Conservation (phyloP, 2,329 filamentous ascomycete species). For the Cladosporium sp. region DNA sequence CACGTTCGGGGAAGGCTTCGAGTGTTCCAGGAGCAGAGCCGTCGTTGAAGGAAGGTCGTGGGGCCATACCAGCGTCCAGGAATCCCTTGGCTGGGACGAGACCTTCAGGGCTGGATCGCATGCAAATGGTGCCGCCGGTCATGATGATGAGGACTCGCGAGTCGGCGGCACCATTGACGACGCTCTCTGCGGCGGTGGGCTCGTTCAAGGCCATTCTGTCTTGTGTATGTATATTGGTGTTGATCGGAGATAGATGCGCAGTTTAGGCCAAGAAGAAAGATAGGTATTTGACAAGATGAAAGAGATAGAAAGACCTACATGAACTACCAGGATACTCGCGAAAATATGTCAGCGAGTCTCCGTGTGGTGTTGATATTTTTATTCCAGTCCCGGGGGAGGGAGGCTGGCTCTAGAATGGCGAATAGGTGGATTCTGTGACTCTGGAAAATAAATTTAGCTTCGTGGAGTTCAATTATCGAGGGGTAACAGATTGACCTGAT, state of each 20-base stretch:
- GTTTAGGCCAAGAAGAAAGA: neutral
- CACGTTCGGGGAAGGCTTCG: conserved; percentile 12
- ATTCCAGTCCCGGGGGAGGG: neutral
- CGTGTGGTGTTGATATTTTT: neutral
- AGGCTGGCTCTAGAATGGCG: neutral
- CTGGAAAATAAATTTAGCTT: neutral
- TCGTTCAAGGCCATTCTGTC: neutral
- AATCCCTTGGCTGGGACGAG: conserved; percentile 72
- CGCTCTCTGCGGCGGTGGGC: neutral
- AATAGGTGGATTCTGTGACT: neutral
- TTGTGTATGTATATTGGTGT: neutral
- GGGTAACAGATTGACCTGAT: neutral
- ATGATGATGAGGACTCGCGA: conserved; percentile 73
- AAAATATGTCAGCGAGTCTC: neutral
- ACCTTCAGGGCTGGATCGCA: conserved; percentile 69
- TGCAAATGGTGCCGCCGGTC: conserved; percentile 85
- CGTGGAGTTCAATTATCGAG: neutral
- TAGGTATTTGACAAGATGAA: neutral
- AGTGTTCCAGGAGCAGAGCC: conserved; percentile 43
- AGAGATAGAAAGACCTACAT: neutral
- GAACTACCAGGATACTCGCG: neutral
- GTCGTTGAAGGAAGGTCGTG: conserved; percentile 83
- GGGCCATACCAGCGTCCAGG: conserved; percentile 75
- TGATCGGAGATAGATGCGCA: neutral
- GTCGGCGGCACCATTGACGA: conserved; percentile 29